Evolutionary conservation across 345 rosid species (phyloP).

Genomic region (Erucastrum elatum): DNA sequence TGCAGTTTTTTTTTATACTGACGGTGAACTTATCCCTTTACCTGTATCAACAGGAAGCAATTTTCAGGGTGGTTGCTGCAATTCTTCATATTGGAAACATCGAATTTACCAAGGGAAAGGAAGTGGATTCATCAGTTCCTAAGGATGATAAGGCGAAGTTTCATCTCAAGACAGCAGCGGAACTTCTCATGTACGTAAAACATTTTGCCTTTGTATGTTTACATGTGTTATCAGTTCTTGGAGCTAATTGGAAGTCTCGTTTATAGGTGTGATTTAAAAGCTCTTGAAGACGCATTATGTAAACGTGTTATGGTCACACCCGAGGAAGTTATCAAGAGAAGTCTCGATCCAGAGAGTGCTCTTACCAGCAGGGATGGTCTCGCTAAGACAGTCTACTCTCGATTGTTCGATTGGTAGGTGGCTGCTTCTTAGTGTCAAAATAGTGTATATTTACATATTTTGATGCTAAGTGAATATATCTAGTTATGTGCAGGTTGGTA

Average conservation of each 20-base stretch:
- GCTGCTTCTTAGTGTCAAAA: background rate
- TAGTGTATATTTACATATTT: background rate
- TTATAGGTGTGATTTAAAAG: conserved; percentile 5
- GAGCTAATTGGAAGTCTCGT: background rate
- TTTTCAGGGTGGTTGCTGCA: conserved; percentile 18
- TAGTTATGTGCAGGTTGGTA: conserved; percentile 10
- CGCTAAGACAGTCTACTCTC: conserved; percentile 9
- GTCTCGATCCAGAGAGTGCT: background rate
- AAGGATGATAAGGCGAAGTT: conserved; percentile 6
- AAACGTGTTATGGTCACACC: conserved; percentile 21
- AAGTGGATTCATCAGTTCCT: conserved; percentile 4
- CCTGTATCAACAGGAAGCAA: conserved; percentile 7
- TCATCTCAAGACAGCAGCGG: conserved; percentile 1
- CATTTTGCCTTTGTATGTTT: background rate
- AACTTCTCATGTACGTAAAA: conserved; percentile 5
- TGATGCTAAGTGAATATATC: background rate
- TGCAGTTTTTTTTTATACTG: background rate
- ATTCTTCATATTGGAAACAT: conserved; percentile 14
- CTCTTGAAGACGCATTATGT: conserved; percentile 3
- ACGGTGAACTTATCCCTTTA: background rate
- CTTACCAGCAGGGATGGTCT: background rate
- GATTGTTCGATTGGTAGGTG: conserved; percentile 14
- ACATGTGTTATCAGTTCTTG: background rate
- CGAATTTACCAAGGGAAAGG: conserved; percentile 1
- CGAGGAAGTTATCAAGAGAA: conserved; percentile 14